phyloP scores from a whole-genome alignment of 306 rosid species.

The Arachis stenosperma region DNA sequence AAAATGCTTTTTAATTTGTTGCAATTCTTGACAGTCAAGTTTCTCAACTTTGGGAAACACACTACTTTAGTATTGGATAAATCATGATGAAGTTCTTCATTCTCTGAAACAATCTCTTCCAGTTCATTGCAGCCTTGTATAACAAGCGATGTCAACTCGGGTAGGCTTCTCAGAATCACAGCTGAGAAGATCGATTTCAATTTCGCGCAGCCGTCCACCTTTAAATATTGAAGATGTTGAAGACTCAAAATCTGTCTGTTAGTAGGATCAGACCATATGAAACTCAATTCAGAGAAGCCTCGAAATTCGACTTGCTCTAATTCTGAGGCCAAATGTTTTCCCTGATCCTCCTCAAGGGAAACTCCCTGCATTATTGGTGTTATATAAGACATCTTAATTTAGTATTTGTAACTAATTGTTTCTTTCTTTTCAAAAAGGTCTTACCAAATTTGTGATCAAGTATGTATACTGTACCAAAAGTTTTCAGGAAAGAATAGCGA shows the following conservation, averaged over 20 bases:
- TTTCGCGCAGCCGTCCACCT: neutral
- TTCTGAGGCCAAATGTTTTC: conserved; percentile 12
- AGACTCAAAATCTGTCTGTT: neutral
- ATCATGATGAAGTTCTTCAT: neutral
- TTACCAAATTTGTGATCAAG: no score
- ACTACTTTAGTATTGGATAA: neutral
- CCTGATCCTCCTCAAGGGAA: neutral
- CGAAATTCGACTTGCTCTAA: neutral
- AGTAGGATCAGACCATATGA: conserved; percentile 15
- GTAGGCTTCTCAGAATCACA: conserved; percentile 10
- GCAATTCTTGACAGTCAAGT: conserved; percentile 5
- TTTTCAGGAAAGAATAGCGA: no score
- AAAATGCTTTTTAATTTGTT: conserved; percentile 29
- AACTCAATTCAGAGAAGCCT: conserved; percentile 6
- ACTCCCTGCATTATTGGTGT: neutral
- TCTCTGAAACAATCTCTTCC: conserved; percentile 24
- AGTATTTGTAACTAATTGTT: neutral
- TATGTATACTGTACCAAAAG: no score
- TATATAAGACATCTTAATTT: neutral
- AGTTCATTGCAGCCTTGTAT: conserved; percentile 20
- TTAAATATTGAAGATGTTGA: conserved; percentile 7
- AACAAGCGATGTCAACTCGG: conserved; percentile 9
- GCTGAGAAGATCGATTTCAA: conserved; percentile 18
- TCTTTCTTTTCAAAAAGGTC: no score
- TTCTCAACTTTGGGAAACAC: conserved; percentile 25